Conservation (phyloP, 768 basidiomycete genomes). For the Tephrocybe sp. region DNA sequence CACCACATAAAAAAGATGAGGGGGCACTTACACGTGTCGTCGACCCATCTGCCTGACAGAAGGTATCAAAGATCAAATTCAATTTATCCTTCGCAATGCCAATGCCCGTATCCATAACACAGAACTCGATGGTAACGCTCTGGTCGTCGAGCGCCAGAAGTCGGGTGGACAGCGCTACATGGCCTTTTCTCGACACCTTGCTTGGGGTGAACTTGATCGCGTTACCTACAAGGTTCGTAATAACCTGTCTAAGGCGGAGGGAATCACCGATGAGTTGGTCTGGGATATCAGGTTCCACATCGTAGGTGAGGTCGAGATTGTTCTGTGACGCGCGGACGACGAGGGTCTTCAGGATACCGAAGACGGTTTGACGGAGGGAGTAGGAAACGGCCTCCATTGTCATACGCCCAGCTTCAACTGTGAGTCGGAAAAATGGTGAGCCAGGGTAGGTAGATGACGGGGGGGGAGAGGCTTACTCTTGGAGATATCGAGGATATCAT, state of each 20-base stretch:
- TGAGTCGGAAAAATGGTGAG: constrained; percentile 17
- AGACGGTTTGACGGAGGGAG: constrained; percentile 94
- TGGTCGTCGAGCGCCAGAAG: constrained; percentile 77
- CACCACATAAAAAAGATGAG: constrained; percentile 10
- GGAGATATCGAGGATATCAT: constrained; percentile 99
- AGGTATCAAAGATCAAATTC: constrained; percentile 98
- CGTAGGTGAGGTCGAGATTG: constrained; percentile 93
- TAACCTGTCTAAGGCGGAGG: constrained; percentile 89
- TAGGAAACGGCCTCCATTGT: constrained; percentile 99
- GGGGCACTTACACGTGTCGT: constrained; percentile 76
- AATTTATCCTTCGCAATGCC: constrained; percentile 98
- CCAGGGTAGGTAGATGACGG: constrained; percentile 8
- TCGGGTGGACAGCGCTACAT: constrained; percentile 87
- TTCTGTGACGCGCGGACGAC: constrained; percentile 97
- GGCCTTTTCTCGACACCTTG: constrained; percentile 76
- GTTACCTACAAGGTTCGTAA: constrained; percentile 93
- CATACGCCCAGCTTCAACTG: constrained; percentile 99
- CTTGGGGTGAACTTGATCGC: constrained; percentile 96
- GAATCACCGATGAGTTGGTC: constrained; percentile 98
- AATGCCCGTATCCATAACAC: constrained; percentile 96
- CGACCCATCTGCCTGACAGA: constrained; percentile 98
- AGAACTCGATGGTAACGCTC: constrained; percentile 92
- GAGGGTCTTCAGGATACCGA: constrained; percentile 96
- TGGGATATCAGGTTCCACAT: constrained; percentile 89
- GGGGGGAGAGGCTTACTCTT: constrained; percentile 71